Percentiles rank a stretch among this genome's conserved stretches.
Evolutionary conservation across 140 eudicot species (phyloP).

Genomic region (Cichorium intybus): DNA sequence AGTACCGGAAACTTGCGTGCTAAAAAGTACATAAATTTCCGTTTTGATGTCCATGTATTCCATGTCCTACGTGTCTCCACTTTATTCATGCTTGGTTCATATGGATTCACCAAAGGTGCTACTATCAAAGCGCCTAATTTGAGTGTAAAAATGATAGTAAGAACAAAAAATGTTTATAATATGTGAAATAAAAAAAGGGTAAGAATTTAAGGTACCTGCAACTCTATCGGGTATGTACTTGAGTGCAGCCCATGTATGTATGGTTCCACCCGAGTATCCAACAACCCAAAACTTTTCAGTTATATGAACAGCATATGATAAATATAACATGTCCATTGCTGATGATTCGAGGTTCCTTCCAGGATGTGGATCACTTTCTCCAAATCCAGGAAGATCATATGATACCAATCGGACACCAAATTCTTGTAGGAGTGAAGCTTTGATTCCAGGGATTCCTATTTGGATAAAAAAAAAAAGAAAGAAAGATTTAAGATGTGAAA

Average conservation of each 20-base stretch:
- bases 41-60: conserved; percentile 65
- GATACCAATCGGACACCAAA: conserved; percentile 81
- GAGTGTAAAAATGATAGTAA: not conserved
- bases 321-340: conserved; percentile 69
- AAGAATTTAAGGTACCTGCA: conserved; percentile 83
- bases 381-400: conserved; percentile 97
- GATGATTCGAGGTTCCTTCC: conserved; percentile 78
- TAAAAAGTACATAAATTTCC: conserved; percentile 65
- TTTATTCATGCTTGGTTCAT: conserved; percentile 80
- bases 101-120: conserved; percentile 87
- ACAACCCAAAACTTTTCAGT: conserved; percentile 81
- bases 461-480: not conserved
- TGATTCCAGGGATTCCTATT: conserved; percentile 79
- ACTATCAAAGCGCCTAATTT: conserved; percentile 80
- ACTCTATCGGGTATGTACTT: conserved; percentile 75
- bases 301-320: conserved; percentile 69
- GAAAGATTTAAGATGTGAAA: not conserved
- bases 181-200: not conserved
- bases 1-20: conserved; percentile 73
- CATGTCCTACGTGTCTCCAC: conserved; percentile 72
- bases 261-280: conserved; percentile 78
- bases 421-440: conserved; percentile 66
- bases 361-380: conserved; percentile 97
- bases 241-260: conserved; percentile 95
- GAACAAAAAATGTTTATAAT: not conserved